These are phyloP conservation scores for Mycena citricolor DNA, from an alignment of 1,284 basidiomycete genomes.

Conservation along the genomic window DNA sequence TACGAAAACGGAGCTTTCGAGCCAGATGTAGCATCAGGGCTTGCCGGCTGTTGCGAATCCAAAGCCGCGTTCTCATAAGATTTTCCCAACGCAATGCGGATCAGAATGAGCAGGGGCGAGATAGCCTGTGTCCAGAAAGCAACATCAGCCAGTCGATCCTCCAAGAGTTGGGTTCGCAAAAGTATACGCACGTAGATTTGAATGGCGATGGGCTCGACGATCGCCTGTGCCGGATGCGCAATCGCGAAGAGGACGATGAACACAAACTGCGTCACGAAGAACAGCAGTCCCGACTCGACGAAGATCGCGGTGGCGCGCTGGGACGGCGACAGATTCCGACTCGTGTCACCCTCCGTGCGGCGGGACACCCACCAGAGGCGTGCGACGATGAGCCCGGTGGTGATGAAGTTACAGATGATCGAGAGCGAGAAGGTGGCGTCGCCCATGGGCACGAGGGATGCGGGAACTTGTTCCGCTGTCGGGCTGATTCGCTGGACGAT, in stretches of 20 bases:
- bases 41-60: too few species aligned
- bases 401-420: slow-evolving; percentile 38
- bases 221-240: slow-evolving; percentile 33
- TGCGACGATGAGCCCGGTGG: slow-evolving; percentile 39
- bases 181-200: slow-evolving; percentile 44
- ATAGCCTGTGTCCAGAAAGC: too few species aligned
- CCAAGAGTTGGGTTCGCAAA: too few species aligned
- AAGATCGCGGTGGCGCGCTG: slow-evolving; percentile 34
- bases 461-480: slow-evolving; percentile 29
- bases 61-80: too few species aligned
- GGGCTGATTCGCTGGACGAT: slow-evolving; percentile 28
- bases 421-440: slow-evolving; percentile 37
- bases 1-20: too few species aligned
- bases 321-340: too few species aligned
- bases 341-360: slow-evolving; percentile 5
- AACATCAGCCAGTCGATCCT: too few species aligned
- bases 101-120: too few species aligned
- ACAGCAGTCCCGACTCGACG: slow-evolving; percentile 42
- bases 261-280: slow-evolving; percentile 39
- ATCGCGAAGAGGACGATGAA: slow-evolving; percentile 40
- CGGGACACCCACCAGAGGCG: slow-evolving; percentile 36
- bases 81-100: too few species aligned
- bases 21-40: too few species aligned
- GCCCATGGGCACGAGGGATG: slow-evolving; percentile 30
- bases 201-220: slow-evolving; percentile 37